phyloP scores from a whole-genome alignment of 495 filamentous ascomycete genomes.

The Baudoinia panamericana region DNA sequence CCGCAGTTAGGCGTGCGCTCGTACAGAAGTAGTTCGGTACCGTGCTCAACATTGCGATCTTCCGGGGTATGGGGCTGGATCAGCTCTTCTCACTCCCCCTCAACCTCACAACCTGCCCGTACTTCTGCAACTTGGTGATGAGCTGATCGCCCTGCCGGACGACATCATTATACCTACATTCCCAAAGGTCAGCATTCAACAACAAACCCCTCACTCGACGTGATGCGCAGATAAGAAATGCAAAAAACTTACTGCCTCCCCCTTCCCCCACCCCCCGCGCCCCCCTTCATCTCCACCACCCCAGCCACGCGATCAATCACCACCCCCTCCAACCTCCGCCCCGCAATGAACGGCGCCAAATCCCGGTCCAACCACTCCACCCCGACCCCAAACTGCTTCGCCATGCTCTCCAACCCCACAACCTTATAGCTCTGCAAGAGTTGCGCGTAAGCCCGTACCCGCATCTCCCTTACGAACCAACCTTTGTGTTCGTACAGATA shows the following conservation, averaged over 20 bases:
- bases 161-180: conserved; percentile 61
- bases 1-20: too few relatives aligned
- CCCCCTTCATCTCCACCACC: conserved; percentile 93
- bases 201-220: too few relatives aligned
- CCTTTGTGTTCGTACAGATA: conserved; percentile 85
- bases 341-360: conserved; percentile 92
- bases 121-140: conserved; percentile 98
- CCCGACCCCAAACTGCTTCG: conserved; percentile 84
- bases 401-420: conserved; percentile 92
- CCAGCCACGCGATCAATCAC: conserved; percentile 96
- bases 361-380: conserved; percentile 95
- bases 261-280: conserved; percentile 94
- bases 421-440: conserved; percentile 94
- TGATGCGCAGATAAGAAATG: too few relatives aligned
- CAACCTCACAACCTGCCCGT: conserved; percentile 87
- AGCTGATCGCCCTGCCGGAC: conserved; percentile 93
- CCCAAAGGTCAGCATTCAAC: neutral
- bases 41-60: too few relatives aligned
- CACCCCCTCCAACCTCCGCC: conserved; percentile 81
- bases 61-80: conserved; percentile 6
- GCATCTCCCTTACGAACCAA: conserved; percentile 98
- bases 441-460: conserved; percentile 87
- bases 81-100: conserved; percentile 79
- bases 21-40: too few relatives aligned
- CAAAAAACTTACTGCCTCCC: too few relatives aligned